Conservation (phyloP, 2,329 filamentous ascomycete species). For the Diaporthe sp. region DNA sequence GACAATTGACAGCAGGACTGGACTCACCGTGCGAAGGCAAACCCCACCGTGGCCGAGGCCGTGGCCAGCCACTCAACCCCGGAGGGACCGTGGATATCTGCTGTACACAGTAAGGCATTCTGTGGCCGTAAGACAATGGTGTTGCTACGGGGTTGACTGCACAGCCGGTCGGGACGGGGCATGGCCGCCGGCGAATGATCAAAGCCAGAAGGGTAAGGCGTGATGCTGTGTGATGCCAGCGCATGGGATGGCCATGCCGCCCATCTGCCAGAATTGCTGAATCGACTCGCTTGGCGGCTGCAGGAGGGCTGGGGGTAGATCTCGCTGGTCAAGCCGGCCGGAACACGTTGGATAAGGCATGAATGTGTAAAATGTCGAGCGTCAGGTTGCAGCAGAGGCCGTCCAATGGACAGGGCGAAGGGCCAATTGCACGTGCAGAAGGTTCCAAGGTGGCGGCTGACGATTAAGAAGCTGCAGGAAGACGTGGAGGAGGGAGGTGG, state of each 20-base stretch:
- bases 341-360: slow-evolving; percentile 26
- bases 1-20: not conserved
- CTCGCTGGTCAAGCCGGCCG: slow-evolving; percentile 24
- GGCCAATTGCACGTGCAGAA: slow-evolving; percentile 28
- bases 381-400: slow-evolving; percentile 28
- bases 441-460: slow-evolving; percentile 25
- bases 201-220: slow-evolving; percentile 37
- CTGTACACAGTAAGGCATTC: slow-evolving; percentile 40
- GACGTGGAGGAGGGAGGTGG: slow-evolving; percentile 9
- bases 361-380: slow-evolving; percentile 31
- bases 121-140: slow-evolving; percentile 39
- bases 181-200: slow-evolving; percentile 33
- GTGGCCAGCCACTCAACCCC: slow-evolving; percentile 41
- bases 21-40: not conserved
- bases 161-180: slow-evolving; percentile 42
- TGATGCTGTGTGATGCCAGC: slow-evolving; percentile 43
- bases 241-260: slow-evolving; percentile 26
- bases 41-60: not conserved
- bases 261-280: slow-evolving; percentile 40
- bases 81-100: slow-evolving; percentile 45
- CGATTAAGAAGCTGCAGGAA: slow-evolving; percentile 16
- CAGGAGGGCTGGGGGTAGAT: slow-evolving; percentile 28
- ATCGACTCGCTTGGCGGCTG: slow-evolving; percentile 18
- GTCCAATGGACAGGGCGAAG: slow-evolving; percentile 26
- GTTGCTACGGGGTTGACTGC: slow-evolving; percentile 41